phyloP scores from a whole-genome alignment of 345 rosid species.

The Gossypium herbaceum region DNA sequence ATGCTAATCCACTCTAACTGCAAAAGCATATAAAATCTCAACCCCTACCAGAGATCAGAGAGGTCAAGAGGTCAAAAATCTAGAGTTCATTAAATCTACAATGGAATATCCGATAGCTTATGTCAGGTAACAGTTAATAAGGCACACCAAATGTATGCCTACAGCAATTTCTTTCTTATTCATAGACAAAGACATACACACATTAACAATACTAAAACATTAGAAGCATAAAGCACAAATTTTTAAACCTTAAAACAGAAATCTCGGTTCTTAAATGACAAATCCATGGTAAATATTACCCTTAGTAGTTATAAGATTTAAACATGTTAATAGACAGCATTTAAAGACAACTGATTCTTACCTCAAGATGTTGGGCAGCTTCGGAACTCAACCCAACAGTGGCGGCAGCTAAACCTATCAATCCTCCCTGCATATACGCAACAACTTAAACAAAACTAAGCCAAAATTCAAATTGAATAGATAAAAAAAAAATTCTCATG shows the following conservation, averaged over 20 bases:
- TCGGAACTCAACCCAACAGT: slow-evolving; percentile 87
- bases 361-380: slow-evolving; percentile 97
- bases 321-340: background rate
- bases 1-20: background rate
- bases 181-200: background rate
- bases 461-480: slow-evolving; percentile 6
- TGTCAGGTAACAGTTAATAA: background rate
- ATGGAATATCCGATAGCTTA: background rate
- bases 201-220: background rate
- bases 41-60: background rate
- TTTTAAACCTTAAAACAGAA: background rate
- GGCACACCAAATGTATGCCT: background rate
- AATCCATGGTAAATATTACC: background rate
- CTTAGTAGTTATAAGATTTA: background rate
- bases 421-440: slow-evolving; percentile 63
- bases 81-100: background rate
- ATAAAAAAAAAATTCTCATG: slow-evolving; percentile 7
- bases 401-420: slow-evolving; percentile 95
- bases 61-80: background rate
- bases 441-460: slow-evolving; percentile 1
- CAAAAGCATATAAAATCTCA: background rate
- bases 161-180: background rate
- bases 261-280: background rate
- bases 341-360: slow-evolving; percentile 14
- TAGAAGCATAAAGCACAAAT: background rate